Conservation (phyloP, 768 basidiomycete species). For the Kwoniella heveanensis region DNA sequence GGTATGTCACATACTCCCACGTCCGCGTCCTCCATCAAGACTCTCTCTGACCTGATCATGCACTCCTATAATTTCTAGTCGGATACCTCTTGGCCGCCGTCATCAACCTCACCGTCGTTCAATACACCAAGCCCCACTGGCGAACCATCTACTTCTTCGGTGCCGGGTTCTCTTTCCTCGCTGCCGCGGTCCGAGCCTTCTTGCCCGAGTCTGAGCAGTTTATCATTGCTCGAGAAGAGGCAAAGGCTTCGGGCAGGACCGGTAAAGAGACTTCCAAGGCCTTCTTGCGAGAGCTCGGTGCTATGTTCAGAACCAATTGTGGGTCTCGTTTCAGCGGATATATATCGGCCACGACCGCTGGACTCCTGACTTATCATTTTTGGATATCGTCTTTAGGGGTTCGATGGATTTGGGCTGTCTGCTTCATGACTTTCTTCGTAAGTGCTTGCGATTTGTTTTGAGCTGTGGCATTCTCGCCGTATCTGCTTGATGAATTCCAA, state of each 20-base stretch:
- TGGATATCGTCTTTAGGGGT: conserved; percentile 58
- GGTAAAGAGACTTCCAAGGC: conserved; percentile 64
- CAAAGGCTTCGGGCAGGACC: conserved; percentile 59
- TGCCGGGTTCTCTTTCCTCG: conserved; percentile 68
- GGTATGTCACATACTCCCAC: background rate
- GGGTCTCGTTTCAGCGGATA: too few relatives aligned
- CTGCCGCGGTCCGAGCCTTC: conserved; percentile 66
- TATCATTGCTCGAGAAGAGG: conserved; percentile 61
- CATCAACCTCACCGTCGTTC: conserved; percentile 67
- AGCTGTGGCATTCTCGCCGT: too few relatives aligned
- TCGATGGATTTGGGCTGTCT: conserved; percentile 76
- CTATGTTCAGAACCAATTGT: conserved; percentile 77
- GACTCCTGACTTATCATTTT: background rate
- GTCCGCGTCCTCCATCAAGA: too few relatives aligned
- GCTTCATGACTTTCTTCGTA: conserved; percentile 68
- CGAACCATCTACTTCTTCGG: conserved; percentile 79
- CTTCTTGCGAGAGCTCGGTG: conserved; percentile 73
- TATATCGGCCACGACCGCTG: too few relatives aligned
- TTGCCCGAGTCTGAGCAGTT: conserved; percentile 81
- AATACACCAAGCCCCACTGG: conserved; percentile 62
- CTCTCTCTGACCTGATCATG: background rate
- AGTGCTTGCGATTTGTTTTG: too few relatives aligned
- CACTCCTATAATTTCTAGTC: conserved; percentile 58
- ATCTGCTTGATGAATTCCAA: background rate
- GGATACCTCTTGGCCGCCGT: conserved; percentile 83